These are phyloP conservation scores for Zymoseptoria pseudotritici DNA, from an alignment of 2,329 filamentous ascomycete genomes.

Conservation along the genomic window DNA sequence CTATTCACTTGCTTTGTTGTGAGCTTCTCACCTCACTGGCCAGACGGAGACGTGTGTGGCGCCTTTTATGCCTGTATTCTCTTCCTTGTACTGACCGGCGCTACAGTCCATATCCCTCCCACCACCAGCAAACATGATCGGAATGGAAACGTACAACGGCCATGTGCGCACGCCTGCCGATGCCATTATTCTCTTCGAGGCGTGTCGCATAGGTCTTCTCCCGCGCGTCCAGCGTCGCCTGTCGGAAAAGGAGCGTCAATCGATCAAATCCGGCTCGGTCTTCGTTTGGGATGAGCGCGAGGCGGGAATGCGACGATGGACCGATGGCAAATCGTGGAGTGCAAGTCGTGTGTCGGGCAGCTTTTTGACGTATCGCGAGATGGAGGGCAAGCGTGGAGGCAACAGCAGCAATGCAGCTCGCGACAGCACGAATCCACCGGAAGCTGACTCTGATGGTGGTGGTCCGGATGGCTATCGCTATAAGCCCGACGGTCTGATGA, in stretches of 20 bases:
- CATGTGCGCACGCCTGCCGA: slow-evolving; percentile 92
- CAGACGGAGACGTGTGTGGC: background rate
- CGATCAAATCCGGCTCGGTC: slow-evolving; percentile 91
- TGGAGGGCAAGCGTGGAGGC: slow-evolving; percentile 94
- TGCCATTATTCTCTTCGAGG: slow-evolving; percentile 97
- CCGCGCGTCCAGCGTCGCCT: slow-evolving; percentile 86
- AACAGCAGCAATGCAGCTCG: slow-evolving; percentile 51
- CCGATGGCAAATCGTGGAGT: slow-evolving; percentile 98
- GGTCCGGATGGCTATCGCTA: slow-evolving; percentile 84
- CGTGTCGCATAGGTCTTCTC: slow-evolving; percentile 79
- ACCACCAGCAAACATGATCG: slow-evolving; percentile 9
- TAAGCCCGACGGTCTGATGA: slow-evolving; percentile 96
- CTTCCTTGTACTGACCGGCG: background rate
- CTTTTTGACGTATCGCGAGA: slow-evolving; percentile 94
- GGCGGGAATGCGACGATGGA: slow-evolving; percentile 97
- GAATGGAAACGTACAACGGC: slow-evolving; percentile 95
- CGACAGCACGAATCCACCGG: slow-evolving; percentile 76
- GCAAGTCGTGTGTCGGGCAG: slow-evolving; percentile 94
- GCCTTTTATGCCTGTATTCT: background rate
- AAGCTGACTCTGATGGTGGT: slow-evolving; percentile 67
- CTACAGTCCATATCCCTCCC: background rate
- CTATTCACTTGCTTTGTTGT: background rate
- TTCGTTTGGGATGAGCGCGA: slow-evolving; percentile 99
- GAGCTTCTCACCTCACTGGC: too few species aligned
- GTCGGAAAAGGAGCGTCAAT: slow-evolving; percentile 94